Evolutionary conservation across 148 eudicot species (phyloP), one percentile per base, ranked within the genome.

Genomic region (Fagopyrum esculentum): DNA sequence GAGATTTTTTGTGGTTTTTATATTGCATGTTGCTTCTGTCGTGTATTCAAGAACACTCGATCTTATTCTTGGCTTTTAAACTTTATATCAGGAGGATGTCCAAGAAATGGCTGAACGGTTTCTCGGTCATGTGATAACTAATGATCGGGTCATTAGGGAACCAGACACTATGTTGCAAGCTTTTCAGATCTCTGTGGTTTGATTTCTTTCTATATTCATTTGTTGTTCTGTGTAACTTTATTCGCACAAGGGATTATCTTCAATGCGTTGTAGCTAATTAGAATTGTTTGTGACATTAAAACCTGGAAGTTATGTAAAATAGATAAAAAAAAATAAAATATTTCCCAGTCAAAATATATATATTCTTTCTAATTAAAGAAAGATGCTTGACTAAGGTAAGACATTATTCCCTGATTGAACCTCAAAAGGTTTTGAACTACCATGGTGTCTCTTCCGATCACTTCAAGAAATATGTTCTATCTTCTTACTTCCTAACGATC

Each of bases 161-260:
- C 85, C 92, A 9, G 81, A 77, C 51, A 70, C 89, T 56, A 81
- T 78, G 68, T 79, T 90, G 59, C 90, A 94, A 78, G 97, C 98
- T 81, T 90, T 94, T 79, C 88, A 86, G 74, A 85, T 94, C 73
- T 88, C 96, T 76, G 83, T 94, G 97, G 98, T 94, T 75, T 73
- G 81, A 26, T n/a, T 64, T n/a, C n/a, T 43, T 46, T 35, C 35
- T 66, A 13, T 26, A 49, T 43, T 48, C 46, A 35, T 29, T 40
- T 29, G 6, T 47, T 70, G 51, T 44, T 71, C 35, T 45, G 10
- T 22, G 26, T 11, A 30, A 35, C 22, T 45, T n/a, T 45, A 45
- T 45, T 16, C 44, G 26, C 26, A 63, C 45, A 35, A 30, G 6
- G 29, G 45, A 5, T 35, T 63, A 35, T 45, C 8, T 11, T 35